Base-by-base conservation (phyloP, 1,139 yeast genomes). In the Wickerhamomyces sp. region DNA sequence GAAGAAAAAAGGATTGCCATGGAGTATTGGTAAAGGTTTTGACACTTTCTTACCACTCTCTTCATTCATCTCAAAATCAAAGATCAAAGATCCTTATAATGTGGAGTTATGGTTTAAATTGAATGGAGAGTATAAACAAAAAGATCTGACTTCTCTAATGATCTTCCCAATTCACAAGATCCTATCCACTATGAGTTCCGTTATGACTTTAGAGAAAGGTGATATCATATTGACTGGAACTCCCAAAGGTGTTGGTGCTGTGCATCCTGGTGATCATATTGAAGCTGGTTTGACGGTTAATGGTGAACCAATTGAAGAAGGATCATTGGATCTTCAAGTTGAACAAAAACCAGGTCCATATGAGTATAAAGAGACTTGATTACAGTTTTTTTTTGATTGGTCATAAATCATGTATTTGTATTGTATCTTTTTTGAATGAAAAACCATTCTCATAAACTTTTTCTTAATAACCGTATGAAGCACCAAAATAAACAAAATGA, bases 1-100 rank as follows among this genome's bases (percentile, higher is more conserved):
- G 37, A 94, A 92, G 64, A 76, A 74, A 66, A 88, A 88, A 61
- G 97, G 98, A 2, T 72, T 92, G 42, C 98, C 98, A 13, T 92
- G 99, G 99, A 67, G 94, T 5, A 87, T 90, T 51, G 96, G 94
- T 29, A 94, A 92, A 61, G 98, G 98, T 0, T 92, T 89, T 59
- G 98, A 92, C 59, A 92, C 98, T 0, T 92, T 92, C 61, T 70
- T 87, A 58, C 98, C 98, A 2, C 64, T 92, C 18, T 81, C 95
- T 8, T 63, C 68, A 21, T 77, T 79, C 51, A 81, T 92, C 42
- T 75, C 90, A 12, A 84, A 84, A 56, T 62, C 61, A 3, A 61
- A 70, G 47, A 78, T 89, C 44, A 74, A 82, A 3, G 88, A 86
- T 52, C 94, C 95, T 3, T 79, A 86, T 55, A 72, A 81, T 37